phyloP scores from a whole-genome alignment of 306 rosid genomes.

The Adenanthera pavonina region DNA sequence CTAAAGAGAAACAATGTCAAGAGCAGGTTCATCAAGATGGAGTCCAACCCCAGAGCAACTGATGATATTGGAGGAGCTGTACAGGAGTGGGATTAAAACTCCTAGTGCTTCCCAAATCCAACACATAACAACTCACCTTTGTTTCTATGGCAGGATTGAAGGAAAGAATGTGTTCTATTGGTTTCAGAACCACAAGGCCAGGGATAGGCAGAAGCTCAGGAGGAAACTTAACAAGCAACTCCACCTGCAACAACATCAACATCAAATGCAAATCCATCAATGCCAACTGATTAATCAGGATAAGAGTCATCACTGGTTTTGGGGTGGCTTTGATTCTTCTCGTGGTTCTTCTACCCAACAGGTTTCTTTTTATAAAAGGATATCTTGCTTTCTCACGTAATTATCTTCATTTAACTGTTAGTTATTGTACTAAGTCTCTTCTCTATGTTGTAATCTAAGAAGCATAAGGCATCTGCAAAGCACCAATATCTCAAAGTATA shows the following conservation, averaged over 20 bases:
- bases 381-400: conserved; percentile 58
- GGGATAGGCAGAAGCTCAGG: conserved; percentile 86
- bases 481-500: background rate
- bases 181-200: conserved; percentile 98
- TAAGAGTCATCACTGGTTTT: conserved; percentile 39
- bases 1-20: conserved; percentile 53
- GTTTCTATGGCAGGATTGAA: conserved; percentile 84
- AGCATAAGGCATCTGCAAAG: background rate
- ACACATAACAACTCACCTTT: conserved; percentile 84
- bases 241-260: conserved; percentile 58
- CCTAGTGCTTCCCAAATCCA: conserved; percentile 89
- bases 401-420: background rate
- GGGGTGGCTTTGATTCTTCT: conserved; percentile 45
- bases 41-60: conserved; percentile 92
- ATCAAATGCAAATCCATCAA: conserved; percentile 35
- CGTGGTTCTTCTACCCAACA: conserved; percentile 43
- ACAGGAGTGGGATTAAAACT: conserved; percentile 77
- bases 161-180: conserved; percentile 96
- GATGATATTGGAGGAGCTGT: conserved; percentile 89
- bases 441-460: background rate
- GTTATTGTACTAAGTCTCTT: background rate
- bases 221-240: conserved; percentile 81
- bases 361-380: conserved; percentile 48
- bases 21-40: conserved; percentile 81
- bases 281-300: conserved; percentile 45